Conservation (phyloP, 306 rosid genomes). For the Rosa rugosa region DNA sequence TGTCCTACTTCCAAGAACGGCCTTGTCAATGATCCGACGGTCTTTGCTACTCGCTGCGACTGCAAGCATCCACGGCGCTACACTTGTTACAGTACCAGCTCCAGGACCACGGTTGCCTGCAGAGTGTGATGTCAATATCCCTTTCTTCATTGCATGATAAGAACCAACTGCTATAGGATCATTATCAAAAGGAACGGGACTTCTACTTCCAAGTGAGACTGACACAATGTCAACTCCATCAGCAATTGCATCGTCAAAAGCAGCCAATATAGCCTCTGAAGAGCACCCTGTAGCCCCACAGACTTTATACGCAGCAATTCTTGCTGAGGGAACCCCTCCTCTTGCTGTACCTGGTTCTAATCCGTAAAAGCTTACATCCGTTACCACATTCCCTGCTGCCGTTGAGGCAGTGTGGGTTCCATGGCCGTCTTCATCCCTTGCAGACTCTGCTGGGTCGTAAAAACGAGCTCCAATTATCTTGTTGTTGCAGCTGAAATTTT, state of each 20-base stretch:
- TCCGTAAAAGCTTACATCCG: not conserved
- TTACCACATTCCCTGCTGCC: not conserved
- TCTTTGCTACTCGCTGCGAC: not conserved
- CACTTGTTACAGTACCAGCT: not conserved
- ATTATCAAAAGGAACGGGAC: not conserved
- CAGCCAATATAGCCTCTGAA: not conserved
- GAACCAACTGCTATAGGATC: not conserved
- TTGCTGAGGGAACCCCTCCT: not conserved
- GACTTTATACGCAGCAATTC: not conserved
- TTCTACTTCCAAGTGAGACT: not conserved
- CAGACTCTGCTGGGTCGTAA: not conserved
- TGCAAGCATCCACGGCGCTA: not conserved
- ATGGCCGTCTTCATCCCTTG: not conserved
- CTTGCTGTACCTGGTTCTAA: constrained; percentile 1
- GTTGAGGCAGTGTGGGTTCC: constrained; percentile 10
- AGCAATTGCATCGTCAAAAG: not conserved
- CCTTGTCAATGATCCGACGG: not conserved
- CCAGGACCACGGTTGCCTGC: constrained; percentile 8
- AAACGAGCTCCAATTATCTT: constrained; percentile 3
- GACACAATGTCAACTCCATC: constrained; percentile 5
- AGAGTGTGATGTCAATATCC: not conserved
- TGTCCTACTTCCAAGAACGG: not conserved
- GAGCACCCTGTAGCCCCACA: not conserved
- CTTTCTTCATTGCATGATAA: not conserved
- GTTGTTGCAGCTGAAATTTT: constrained; percentile 42